A percentile compares a stretch with the other conserved stretches of the same genome.
Evolutionary conservation across 2,329 filamentous ascomycete genomes (phyloP).

Genomic region (Penicillium sp.): DNA sequence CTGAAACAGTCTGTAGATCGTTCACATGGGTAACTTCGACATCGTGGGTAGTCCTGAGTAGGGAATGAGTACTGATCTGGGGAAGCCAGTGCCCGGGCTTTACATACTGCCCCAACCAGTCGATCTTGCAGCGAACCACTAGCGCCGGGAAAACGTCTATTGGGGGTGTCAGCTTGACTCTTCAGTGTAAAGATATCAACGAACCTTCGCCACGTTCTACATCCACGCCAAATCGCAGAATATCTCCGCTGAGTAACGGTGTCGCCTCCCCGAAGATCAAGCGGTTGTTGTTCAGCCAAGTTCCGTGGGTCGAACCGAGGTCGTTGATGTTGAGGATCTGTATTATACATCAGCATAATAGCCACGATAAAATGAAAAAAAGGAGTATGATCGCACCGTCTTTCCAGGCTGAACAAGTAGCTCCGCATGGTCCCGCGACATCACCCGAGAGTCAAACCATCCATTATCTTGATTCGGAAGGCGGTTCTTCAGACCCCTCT

Average conservation of each 20-base stretch:
- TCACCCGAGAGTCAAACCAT: slow-evolving; percentile 49
- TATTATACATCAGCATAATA: background rate
- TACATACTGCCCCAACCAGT: slow-evolving; percentile 1
- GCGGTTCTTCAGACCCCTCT: slow-evolving; percentile 38
- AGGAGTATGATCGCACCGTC: slow-evolving; percentile 24
- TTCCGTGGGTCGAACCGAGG: slow-evolving; percentile 63
- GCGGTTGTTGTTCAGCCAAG: slow-evolving; percentile 52
- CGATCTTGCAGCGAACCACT: slow-evolving; percentile 29
- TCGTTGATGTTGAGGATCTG: slow-evolving; percentile 55
- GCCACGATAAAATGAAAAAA: background rate
- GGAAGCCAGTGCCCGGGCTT: slow-evolving; percentile 23
- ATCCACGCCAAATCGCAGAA: slow-evolving; percentile 49
- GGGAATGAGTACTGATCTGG: background rate
- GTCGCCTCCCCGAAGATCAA: slow-evolving; percentile 42
- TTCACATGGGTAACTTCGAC: background rate
- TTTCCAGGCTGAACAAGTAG: slow-evolving; percentile 29
- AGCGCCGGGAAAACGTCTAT: slow-evolving; percentile 37
- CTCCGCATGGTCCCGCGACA: slow-evolving; percentile 49
- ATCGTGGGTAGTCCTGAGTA: background rate
- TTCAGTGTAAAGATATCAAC: slow-evolving; percentile 6
- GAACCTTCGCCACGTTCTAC: slow-evolving; percentile 51
- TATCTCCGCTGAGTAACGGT: slow-evolving; percentile 38
- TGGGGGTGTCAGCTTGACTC: background rate
- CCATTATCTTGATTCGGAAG: slow-evolving; percentile 40
- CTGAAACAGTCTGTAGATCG: background rate